phyloP scores from a whole-genome alignment of 257 asterid species.

The Forsythia suspensa region DNA sequence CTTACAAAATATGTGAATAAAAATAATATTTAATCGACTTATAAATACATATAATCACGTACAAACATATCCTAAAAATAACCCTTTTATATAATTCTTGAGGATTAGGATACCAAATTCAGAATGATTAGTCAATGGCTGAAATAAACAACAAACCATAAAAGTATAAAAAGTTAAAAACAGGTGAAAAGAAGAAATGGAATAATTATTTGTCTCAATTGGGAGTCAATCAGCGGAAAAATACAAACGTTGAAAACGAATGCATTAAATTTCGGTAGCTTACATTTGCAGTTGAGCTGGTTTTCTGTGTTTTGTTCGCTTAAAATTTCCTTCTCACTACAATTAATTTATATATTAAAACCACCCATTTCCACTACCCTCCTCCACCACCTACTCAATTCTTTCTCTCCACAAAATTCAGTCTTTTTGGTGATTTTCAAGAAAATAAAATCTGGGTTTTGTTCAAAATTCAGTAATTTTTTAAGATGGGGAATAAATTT shows the following conservation, averaged over 20 bases:
- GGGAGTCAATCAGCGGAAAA: constrained; percentile 14
- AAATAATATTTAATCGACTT: too few species aligned
- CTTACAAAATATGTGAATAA: too few species aligned
- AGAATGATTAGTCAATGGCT: neutral
- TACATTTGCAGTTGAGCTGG: constrained; percentile 48
- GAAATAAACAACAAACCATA: neutral
- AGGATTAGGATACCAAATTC: neutral
- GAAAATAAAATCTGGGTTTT: constrained; percentile 37
- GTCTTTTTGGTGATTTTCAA: constrained; percentile 18
- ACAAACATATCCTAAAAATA: too few species aligned
- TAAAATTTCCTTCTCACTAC: constrained; percentile 15
- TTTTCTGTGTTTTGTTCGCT: constrained; percentile 27
- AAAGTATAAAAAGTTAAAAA: neutral
- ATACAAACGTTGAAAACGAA: constrained; percentile 25
- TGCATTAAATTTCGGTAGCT: constrained; percentile 40
- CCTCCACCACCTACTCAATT: constrained; percentile 8
- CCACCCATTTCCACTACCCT: constrained; percentile 23
- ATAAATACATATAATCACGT: too few species aligned
- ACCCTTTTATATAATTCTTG: too few species aligned
- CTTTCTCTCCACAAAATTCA: constrained; percentile 15
- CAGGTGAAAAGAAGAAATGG: neutral
- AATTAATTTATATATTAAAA: constrained; percentile 22
- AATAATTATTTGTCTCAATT: constrained; percentile 21
- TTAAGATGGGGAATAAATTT: constrained; percentile 75
- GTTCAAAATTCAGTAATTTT: constrained; percentile 11